These are phyloP conservation scores for Periconia sp. DNA, from an alignment of 2,329 filamentous ascomycete species.

Conservation along the genomic window DNA sequence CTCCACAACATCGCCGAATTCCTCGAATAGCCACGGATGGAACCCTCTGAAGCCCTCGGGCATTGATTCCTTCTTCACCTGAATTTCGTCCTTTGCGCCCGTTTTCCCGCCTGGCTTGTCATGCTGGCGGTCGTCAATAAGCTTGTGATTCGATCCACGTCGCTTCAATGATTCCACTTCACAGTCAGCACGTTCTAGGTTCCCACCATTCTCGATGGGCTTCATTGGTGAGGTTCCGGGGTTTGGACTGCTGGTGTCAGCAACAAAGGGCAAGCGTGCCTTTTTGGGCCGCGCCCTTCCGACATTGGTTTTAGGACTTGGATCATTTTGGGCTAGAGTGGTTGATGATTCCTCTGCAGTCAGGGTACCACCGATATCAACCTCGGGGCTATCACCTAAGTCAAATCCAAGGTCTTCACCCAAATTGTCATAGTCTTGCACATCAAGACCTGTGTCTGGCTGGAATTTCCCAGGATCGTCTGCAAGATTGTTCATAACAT, in stretches of 20 bases:
- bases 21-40: constrained; percentile 41
- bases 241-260: constrained; percentile 13
- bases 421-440: constrained; percentile 2
- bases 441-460: not conserved
- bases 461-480: not conserved
- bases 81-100: too few species aligned
- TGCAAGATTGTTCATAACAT: constrained; percentile 24
- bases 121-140: not conserved
- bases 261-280: constrained; percentile 8
- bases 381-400: not conserved
- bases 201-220: not conserved
- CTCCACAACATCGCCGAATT: constrained; percentile 46
- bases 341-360: not conserved
- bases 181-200: not conserved
- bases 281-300: not conserved
- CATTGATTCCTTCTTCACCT: constrained; percentile 4
- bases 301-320: constrained; percentile 5
- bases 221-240: not conserved
- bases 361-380: not conserved
- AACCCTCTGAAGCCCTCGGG: constrained; percentile 35
- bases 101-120: not conserved
- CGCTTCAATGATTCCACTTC: not conserved
- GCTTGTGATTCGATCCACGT: not conserved
- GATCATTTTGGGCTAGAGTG: not conserved
- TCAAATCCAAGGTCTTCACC: constrained; percentile 12